A percentile compares a stretch with the other conserved stretches of the same genome.
phyloP scores from a whole-genome alignment of 202 grass and related monocot genomes.

The Brachypodium distachyon region DNA sequence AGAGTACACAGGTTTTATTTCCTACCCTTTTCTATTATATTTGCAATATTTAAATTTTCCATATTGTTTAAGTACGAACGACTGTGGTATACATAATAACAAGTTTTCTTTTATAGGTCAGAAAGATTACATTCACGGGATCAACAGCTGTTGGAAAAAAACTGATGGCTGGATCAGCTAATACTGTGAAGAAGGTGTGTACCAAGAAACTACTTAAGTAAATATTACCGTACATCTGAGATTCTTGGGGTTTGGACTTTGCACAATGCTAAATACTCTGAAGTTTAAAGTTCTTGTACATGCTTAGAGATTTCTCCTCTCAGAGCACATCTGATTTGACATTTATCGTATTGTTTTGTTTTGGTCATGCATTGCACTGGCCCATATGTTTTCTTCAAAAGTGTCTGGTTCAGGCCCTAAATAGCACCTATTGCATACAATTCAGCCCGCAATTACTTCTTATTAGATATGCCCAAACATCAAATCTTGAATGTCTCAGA shows the following conservation, averaged over 20 bases:
- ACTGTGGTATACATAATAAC: conserved; percentile 15
- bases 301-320: not conserved
- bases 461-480: not conserved
- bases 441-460: not conserved
- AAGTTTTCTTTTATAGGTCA: conserved; percentile 58
- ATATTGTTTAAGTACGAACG: not conserved
- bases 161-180: conserved; percentile 84
- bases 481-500: not conserved
- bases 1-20: conserved; percentile 69
- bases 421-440: not conserved
- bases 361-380: not conserved
- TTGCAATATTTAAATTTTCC: not conserved
- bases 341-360: not conserved
- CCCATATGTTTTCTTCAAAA: not conserved
- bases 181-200: conserved; percentile 87
- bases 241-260: not conserved
- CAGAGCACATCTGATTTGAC: not conserved
- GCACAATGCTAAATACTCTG: not conserved
- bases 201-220: not conserved
- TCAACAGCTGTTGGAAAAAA: conserved; percentile 97
- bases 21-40: not conserved
- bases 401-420: not conserved
- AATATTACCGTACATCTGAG: not conserved
- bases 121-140: conserved; percentile 97
- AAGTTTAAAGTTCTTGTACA: not conserved